Base-by-base conservation (phyloP, 768 basidiomycete species). In the Sistotremastrum suecicum region DNA sequence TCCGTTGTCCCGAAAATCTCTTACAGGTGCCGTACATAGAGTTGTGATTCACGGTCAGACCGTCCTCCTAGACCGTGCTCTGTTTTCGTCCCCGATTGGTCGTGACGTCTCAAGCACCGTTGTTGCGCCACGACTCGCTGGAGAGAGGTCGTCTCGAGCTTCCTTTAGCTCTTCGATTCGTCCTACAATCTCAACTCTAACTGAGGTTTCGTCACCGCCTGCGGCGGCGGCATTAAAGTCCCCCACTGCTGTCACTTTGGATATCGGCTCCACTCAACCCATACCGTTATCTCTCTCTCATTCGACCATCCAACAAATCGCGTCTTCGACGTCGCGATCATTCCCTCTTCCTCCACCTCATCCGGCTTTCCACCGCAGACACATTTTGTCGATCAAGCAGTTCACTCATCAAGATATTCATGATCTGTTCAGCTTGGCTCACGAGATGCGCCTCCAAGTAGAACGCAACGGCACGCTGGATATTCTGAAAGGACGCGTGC, bases 361-460 rank as follows among this genome's bases (percentile, higher is more conserved):
- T 54, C 86, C 88, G 0, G 77, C 88, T 3, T 98, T 94, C 80
- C 79, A 91, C 54, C 81, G 87, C 46, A 79, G 88, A 36, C 89
- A 97, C 60, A 89, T 98, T 49, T 76, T 98, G 11, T 80, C 88
- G 0, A 90, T 98, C 50, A 95, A 91, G 59, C 90, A 98, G 52
- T 91, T 97, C 64, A 78, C 69, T 35, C 78, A 84, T 45, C 78
- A 81, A 39, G 91, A 99, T 55, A 71, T 97, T 49, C 84, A 98
- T 58, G 84, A 87, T 50, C 76, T 99, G 37, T 99, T 98, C 69
- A 80, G 86, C 40, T 67, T 98, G 42, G 94, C 95, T 0, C 82
- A 89, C 53, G 95, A 99, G 65, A 92, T 99, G 91, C 83, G 88
- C 42, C 72, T 89, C 35, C 91, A 91, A 56, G 91, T 97, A 9